Evolutionary conservation across 495 filamentous ascomycete species (phyloP), one percentile per base, ranked within the genome.

Genomic region (Xylaria curta): DNA sequence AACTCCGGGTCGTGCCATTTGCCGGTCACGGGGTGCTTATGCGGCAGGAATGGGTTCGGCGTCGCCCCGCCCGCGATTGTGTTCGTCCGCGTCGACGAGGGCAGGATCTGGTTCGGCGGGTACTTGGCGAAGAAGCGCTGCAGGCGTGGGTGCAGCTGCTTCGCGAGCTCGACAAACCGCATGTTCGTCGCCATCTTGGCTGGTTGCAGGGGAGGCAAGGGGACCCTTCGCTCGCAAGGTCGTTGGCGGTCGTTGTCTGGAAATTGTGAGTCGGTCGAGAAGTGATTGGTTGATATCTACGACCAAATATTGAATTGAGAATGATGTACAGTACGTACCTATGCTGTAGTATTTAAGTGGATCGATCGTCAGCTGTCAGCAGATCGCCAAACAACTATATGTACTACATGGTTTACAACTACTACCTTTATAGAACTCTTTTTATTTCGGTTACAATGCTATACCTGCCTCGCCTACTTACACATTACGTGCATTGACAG

Each of bases 71-170:
- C 74, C 64, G 84, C 79, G 60, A 82, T 78, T 31, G 85, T 81
- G 60, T 82, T 79, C 26, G 77, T 78, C 68, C 76, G 69, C 70
- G 71, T 79, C 65, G 73, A 74, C 53, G 80, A 53, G 42, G 82
- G 83, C 54, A 88, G 78, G 73, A 90, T 84, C 56, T 84, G 79
- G 68, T 78, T 79, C 36, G 95, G 94, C 31, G 95, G 96, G 77
- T 94, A 97, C 71, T 91, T 90, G 46, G 91, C 90, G 81, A 99
- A 93, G 88, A 99, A 97, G 72, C 90, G 90, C 70, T 88, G 88
- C n/a, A 99, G 87, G 21, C 91, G 90, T 24, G 85, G 81, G 19
- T 94, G 96, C 21, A 95, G 87, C 46, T 86, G 80, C 76, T 87
- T 84, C 36, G 91, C 92, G 68, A 94, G 86, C 68, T 85, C 80